A percentile compares a stretch with the other conserved stretches of the same genome.
Conservation (phyloP, 495 filamentous ascomycete genomes). For the Penicillium malachiteum region DNA sequence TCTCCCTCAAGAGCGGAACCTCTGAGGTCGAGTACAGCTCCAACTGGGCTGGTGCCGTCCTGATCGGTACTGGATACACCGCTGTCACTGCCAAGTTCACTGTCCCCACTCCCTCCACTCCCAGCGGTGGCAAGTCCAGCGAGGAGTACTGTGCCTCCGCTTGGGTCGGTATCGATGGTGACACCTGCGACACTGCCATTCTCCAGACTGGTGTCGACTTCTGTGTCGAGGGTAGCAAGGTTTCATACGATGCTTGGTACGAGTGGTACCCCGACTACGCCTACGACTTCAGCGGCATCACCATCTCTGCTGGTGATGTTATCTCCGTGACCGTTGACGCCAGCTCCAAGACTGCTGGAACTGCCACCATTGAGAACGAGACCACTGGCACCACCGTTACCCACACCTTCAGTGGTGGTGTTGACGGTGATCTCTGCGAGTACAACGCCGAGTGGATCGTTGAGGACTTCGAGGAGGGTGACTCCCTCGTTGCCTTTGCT, state of each 20-base stretch:
- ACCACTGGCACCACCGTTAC: constrained; percentile 50
- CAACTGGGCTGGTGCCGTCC: constrained; percentile 58
- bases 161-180: constrained; percentile 60
- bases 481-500: constrained; percentile 48
- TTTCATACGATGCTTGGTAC: constrained; percentile 55
- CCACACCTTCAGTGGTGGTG: constrained; percentile 41
- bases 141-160: constrained; percentile 53
- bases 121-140: constrained; percentile 32
- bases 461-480: constrained; percentile 51
- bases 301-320: constrained; percentile 50
- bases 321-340: constrained; percentile 52
- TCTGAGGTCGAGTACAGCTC: constrained; percentile 43
- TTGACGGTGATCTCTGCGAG: constrained; percentile 25
- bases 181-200: constrained; percentile 51
- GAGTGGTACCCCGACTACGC: constrained; percentile 59
- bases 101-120: constrained; percentile 46
- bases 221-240: constrained; percentile 31
- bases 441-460: constrained; percentile 63
- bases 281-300: constrained; percentile 51
- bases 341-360: constrained; percentile 43
- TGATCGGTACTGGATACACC: constrained; percentile 45
- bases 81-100: constrained; percentile 48
- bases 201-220: constrained; percentile 60
- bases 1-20: constrained; percentile 21
- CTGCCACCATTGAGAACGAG: constrained; percentile 50